Evolutionary conservation across 768 basidiomycete genomes (phyloP).

Genomic region (Thelephora ganbajun): DNA sequence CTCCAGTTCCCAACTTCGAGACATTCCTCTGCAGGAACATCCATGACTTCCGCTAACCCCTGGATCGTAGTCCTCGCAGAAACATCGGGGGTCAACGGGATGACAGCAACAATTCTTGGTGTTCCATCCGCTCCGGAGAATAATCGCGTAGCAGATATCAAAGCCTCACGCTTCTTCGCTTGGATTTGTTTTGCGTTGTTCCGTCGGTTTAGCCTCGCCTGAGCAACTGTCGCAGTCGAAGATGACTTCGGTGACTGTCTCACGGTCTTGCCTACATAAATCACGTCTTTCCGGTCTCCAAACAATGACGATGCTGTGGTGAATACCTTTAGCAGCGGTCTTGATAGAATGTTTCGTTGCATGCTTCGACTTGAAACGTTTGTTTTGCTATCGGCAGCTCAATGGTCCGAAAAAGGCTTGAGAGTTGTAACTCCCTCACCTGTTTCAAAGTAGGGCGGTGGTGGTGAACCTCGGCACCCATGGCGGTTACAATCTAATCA

Average conservation of each 20-base stretch:
- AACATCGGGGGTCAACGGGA: constrained; percentile 69
- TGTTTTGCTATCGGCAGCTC: constrained; percentile 52
- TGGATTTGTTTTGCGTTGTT: constrained; percentile 82
- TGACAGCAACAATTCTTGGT: constrained; percentile 77
- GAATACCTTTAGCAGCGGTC: constrained; percentile 68
- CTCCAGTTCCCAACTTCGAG: constrained; percentile 46
- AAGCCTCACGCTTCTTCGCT: constrained; percentile 48
- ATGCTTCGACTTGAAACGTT: constrained; percentile 85
- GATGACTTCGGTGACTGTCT: constrained; percentile 41
- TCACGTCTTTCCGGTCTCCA: neutral
- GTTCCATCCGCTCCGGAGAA: constrained; percentile 68
- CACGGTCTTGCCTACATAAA: constrained; percentile 37
- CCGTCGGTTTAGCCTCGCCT: constrained; percentile 64
- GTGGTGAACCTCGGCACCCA: constrained; percentile 39
- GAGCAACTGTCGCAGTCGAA: constrained; percentile 37
- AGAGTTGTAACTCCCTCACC: constrained; percentile 21
- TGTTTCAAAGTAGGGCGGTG: constrained; percentile 85
- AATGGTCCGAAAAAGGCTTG: neutral
- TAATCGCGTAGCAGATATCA: constrained; percentile 60
- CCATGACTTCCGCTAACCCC: constrained; percentile 47
- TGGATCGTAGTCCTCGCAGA: constrained; percentile 33
- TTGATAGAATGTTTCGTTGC: constrained; percentile 75
- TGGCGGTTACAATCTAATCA: constrained; percentile 7
- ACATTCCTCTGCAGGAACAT: constrained; percentile 36
- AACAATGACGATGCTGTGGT: neutral